A percentile compares a stretch with the other conserved stretches of the same genome.
Evolutionary conservation across 2,329 filamentous ascomycete species (phyloP).

Genomic region (Alternaria sp.): DNA sequence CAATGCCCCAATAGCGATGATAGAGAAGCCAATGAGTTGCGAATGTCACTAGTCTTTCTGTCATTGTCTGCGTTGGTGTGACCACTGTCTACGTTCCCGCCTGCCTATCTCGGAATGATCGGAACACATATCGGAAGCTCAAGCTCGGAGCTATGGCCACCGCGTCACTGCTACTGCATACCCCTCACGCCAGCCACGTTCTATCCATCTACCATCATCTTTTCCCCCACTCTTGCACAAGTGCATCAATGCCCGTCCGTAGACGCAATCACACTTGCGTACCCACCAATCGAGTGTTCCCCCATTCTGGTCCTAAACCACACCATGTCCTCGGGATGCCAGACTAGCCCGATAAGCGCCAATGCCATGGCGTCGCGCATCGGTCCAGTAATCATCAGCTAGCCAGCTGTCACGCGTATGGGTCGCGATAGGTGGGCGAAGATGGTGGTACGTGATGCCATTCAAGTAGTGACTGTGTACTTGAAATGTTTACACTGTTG

Average conservation of each 20-base stretch:
- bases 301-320: slow-evolving; percentile 14
- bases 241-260: slow-evolving; percentile 13
- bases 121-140: slow-evolving; percentile 16
- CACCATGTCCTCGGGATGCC: not conserved
- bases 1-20: slow-evolving; percentile 16
- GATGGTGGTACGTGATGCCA: slow-evolving; percentile 26
- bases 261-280: not conserved
- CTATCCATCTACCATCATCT: not conserved
- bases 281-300: slow-evolving; percentile 18
- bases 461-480: slow-evolving; percentile 14
- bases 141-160: slow-evolving; percentile 11
- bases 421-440: slow-evolving; percentile 31
- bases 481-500: slow-evolving; percentile 8
- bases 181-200: slow-evolving; percentile 17
- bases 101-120: slow-evolving; percentile 1
- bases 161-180: not conserved
- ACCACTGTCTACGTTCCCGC: not conserved
- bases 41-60: not conserved
- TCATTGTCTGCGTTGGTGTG: not conserved
- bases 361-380: slow-evolving; percentile 7
- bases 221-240: slow-evolving; percentile 36
- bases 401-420: slow-evolving; percentile 17
- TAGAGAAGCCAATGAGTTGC: not conserved
- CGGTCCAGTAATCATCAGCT: slow-evolving; percentile 14
- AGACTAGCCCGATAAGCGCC: slow-evolving; percentile 23